These are phyloP conservation scores for Lactarius akahatsu DNA, from an alignment of 768 basidiomycete genomes.

Conservation along the genomic window DNA sequence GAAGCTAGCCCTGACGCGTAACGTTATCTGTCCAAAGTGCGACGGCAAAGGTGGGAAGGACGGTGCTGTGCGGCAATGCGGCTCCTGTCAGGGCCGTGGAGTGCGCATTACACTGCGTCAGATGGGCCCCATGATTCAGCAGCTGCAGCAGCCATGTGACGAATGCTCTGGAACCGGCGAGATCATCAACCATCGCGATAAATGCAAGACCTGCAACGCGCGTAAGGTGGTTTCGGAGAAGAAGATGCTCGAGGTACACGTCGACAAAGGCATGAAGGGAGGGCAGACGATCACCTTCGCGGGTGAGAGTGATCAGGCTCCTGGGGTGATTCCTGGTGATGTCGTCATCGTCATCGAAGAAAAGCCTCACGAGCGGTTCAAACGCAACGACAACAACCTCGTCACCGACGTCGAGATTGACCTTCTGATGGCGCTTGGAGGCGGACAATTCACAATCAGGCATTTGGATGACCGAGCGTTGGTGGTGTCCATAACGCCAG, in stretches of 20 bases:
- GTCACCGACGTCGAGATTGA: slow-evolving; percentile 87
- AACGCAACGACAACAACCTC: slow-evolving; percentile 85
- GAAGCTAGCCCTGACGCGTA: slow-evolving; percentile 94
- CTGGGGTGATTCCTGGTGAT: slow-evolving; percentile 86
- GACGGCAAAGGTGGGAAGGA: slow-evolving; percentile 97
- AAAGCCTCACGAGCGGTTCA: slow-evolving; percentile 86
- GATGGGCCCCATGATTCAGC: slow-evolving; percentile 99
- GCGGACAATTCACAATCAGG: slow-evolving; percentile 85
- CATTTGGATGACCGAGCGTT: slow-evolving; percentile 94
- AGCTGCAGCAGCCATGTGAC: slow-evolving; percentile 92
- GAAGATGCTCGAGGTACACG: slow-evolving; percentile 95
- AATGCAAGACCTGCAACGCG: slow-evolving; percentile 89
- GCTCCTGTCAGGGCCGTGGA: slow-evolving; percentile 82
- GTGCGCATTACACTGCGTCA: slow-evolving; percentile 89
- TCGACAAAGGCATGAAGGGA: slow-evolving; percentile 97
- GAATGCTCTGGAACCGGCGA: slow-evolving; percentile 95
- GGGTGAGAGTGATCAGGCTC: slow-evolving; percentile 92
- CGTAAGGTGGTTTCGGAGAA: slow-evolving; percentile 94
- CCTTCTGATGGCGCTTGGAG: slow-evolving; percentile 88
- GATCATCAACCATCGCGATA: slow-evolving; percentile 89
- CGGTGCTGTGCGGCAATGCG: slow-evolving; percentile 83
- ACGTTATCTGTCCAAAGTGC: slow-evolving; percentile 91
- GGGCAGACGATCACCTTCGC: slow-evolving; percentile 86
- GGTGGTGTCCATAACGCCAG: slow-evolving; percentile 78
- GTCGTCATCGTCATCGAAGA: slow-evolving; percentile 94